Evolutionary conservation across 768 basidiomycete species (phyloP), one percentile per base, ranked within the genome.

Genomic region (Floccularia luteovirens): DNA sequence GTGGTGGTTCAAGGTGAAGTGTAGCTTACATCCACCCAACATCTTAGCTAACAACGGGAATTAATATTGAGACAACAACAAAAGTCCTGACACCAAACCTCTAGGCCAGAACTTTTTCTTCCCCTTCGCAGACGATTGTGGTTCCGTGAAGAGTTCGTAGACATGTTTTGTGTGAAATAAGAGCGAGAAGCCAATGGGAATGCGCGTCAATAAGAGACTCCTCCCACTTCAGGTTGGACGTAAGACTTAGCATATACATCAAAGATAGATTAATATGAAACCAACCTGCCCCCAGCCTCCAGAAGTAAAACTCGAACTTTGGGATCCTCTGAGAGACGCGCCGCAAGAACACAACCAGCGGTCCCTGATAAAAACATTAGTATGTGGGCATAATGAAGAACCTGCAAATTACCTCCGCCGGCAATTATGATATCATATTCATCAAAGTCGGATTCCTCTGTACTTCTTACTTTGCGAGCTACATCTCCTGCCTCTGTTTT

Each of bases 21-120:
- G n/a, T 17, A 7, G 64, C 77, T 56, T 51, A 80, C 84, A 87
- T 52, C 84, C 84, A 17, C 84, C 84, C 4, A 88, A 68, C 53
- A 87, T 62, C 50, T 77, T 83, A 1, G 61, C 82, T 84, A 38
- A 11, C 2, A 22, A 13, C 21, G 7, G 31, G 31, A 31, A 36
- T 32, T 37, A 8, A 47, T 27, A n/a, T 11, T 7, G 39, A 8
- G n/a, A 21, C 5, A 13, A 43, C 23, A 33, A 17, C 6, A 37
- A 22, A 3, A 25, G 14, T 5, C n/a, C n/a, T n/a, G n/a, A n/a
- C n/a, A n/a, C 47, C 56, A 5, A 48, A 80, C 82, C 83, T 62
- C 84, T 63, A 0, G 84, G 83, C 77, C 79, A 85, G 41, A 64
- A 79, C 25, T 67, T 63, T 44, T 58, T 63, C 49, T 62, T 62